Evolutionary conservation across 805 yeast genomes (phyloP).

Genomic region (Ogataea neopini): DNA sequence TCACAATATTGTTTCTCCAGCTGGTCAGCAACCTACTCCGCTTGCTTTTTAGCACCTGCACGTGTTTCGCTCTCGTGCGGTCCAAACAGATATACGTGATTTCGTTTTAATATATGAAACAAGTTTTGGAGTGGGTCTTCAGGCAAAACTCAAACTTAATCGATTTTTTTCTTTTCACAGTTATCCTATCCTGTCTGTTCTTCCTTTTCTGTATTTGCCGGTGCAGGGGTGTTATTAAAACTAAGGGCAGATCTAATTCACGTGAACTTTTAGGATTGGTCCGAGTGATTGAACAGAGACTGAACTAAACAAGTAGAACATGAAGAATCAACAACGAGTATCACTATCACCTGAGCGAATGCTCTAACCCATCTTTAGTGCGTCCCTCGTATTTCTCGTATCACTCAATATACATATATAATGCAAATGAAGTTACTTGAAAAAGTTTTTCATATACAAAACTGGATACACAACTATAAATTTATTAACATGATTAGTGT

Average conservation of each 20-base stretch:
- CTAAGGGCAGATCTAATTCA: no score
- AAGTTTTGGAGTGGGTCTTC: background rate
- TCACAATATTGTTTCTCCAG: background rate
- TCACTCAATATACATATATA: background rate
- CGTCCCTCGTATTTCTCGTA: background rate
- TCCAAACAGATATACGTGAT: background rate
- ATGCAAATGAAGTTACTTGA: no score
- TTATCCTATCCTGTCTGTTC: slow-evolving; percentile 6
- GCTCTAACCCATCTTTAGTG: no score
- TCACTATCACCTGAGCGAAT: no score
- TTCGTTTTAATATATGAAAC: background rate
- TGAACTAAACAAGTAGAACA: no score
- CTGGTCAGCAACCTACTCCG: background rate
- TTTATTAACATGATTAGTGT: no score
- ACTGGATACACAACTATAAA: no score
- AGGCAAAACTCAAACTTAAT: slow-evolving; percentile 2
- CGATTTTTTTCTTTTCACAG: slow-evolving; percentile 9
- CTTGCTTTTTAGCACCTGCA: background rate
- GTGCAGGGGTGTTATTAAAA: slow-evolving; percentile 13
- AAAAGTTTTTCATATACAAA: no score
- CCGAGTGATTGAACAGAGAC: no score
- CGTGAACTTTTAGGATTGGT: no score
- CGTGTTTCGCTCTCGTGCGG: slow-evolving; percentile 5
- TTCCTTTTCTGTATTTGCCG: slow-evolving; percentile 3
- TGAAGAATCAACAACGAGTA: no score